Evolutionary conservation across 805 yeast species (phyloP), one percentile per base, ranked within the genome.

Genomic region (Yarrowia sp.): DNA sequence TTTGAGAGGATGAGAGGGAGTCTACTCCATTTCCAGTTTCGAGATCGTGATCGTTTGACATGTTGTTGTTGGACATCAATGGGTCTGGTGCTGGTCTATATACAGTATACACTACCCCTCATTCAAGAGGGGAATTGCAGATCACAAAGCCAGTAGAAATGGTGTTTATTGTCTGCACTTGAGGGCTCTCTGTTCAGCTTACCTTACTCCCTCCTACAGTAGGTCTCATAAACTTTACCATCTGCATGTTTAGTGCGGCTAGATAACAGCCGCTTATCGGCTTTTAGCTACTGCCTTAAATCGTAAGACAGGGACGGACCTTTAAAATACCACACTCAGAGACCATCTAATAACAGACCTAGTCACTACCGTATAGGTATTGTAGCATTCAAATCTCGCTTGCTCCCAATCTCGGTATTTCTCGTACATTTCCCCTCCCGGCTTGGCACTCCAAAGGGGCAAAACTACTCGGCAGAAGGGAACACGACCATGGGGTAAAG

Each of bases 361-460:
- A n/a, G n/a, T n/a, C n/a, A n/a, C n/a, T n/a, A n/a, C n/a, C n/a
- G n/a, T n/a, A n/a, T n/a, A n/a, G n/a, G n/a, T n/a, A n/a, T n/a
- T n/a, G n/a, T n/a, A n/a, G 10, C 31, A 8, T 17, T n/a, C 13
- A 8, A 28, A 17, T 22, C 38, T n/a, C 53, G 18, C 33, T 50
- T 51, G 58, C 58, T 51, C 43, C 58, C 58, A 38, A 51, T 36
- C 58, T 32, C 58, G 18, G 58, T 38, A 38, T 38, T 36, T 36
- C 43, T 14, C 3, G 35, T 43, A n/a, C 17, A 8, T 22, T 36
- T 51, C 58, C 58, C 58, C 58, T 47, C 4, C 28, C 42, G n/a
- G n/a, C 58, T 51, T 51, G 58, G 58, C 58, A 31, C 14, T 36
- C 43, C 6, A 36, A 51, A 36, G 58, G 58, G 58, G 58, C 57